Evolutionary conservation across 768 basidiomycete species (phyloP), one percentile per base, ranked within the genome.

Genomic region (Xerocomellus chrysenteron): DNA sequence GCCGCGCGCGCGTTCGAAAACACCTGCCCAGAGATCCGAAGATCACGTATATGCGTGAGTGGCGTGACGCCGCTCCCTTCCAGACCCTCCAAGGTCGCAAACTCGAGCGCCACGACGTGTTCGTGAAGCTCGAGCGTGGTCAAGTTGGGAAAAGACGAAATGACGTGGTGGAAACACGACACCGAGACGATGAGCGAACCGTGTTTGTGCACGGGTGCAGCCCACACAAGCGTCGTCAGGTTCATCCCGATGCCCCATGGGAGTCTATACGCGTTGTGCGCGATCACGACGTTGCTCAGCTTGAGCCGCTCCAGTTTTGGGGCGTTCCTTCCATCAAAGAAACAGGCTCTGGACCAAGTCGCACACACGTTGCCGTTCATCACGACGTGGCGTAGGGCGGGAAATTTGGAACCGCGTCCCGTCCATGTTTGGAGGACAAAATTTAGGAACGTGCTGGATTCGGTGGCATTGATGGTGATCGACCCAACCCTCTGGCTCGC

Each of bases 171-270:
- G 44, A 66, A 68, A 24, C 54, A 57, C 5, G 60, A 11, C 30
- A 55, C 48, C 1, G 65, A 57, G 43, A 67, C 54, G 14, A 54
- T 19, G 17, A 65, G 52, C 24, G 65, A 57, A 9, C 57, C 57
- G 2, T 45, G 28, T 3, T 45, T 33, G 37, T 53, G 47, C 2
- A 9, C 14, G 3, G 65, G 57, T 10, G 65, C 62, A 5, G 55
- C 32, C 62, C 65, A 66, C 10, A 67, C 65, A 17, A 66, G 62
- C n/a, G 57, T 66, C 19, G 65, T 66, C 32, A 66, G 35, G 37
- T 58, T 65, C 32, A 46, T 28, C 7, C 62, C 53, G 4, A 28
- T 37, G 19, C 53, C 65, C 59, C 54, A 67, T 1, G 55, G 37
- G 5, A 61, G 55, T 24, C 46, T 52, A 36, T 33, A 28, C 12